Evolutionary conservation across 495 filamentous ascomycete species (phyloP).

Genomic region (Podospora pseudoanserina): DNA sequence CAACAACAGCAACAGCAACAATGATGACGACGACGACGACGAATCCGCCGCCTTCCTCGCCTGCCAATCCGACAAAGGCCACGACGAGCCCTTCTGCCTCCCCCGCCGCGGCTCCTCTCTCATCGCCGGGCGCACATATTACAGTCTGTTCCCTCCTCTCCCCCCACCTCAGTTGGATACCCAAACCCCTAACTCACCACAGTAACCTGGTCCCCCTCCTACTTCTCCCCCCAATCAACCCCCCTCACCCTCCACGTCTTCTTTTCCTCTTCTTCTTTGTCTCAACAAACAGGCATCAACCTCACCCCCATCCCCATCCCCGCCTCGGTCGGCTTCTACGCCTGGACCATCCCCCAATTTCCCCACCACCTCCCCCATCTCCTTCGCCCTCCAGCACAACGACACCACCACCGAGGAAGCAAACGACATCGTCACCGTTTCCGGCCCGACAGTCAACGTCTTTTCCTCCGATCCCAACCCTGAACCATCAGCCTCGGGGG

Average conservation of each 20-base stretch:
- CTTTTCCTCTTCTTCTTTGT: background rate
- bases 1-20: background rate
- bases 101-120: slow-evolving; percentile 26
- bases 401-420: slow-evolving; percentile 1
- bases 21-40: background rate
- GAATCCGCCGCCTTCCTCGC: slow-evolving; percentile 27
- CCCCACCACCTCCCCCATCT: slow-evolving; percentile 6
- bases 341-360: slow-evolving; percentile 25
- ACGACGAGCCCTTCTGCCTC: slow-evolving; percentile 29
- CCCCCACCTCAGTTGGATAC: background rate
- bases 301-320: slow-evolving; percentile 15
- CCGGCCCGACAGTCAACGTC: slow-evolving; percentile 23
- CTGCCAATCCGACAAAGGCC: slow-evolving; percentile 22
- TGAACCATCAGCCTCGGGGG: background rate
- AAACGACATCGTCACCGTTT: slow-evolving; percentile 2
- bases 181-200: background rate
- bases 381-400: slow-evolving; percentile 19
- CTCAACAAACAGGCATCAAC: slow-evolving; percentile 3
- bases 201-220: slow-evolving; percentile 32
- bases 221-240: slow-evolving; percentile 18
- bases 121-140: slow-evolving; percentile 27
- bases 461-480: background rate
- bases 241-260: slow-evolving; percentile 16
- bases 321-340: slow-evolving; percentile 26
- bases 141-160: slow-evolving; percentile 19